Evolutionary conservation across 1,139 yeast species (phyloP), one percentile per base, ranked within the genome.

Genomic region (Trichomonascaceae sp.): DNA sequence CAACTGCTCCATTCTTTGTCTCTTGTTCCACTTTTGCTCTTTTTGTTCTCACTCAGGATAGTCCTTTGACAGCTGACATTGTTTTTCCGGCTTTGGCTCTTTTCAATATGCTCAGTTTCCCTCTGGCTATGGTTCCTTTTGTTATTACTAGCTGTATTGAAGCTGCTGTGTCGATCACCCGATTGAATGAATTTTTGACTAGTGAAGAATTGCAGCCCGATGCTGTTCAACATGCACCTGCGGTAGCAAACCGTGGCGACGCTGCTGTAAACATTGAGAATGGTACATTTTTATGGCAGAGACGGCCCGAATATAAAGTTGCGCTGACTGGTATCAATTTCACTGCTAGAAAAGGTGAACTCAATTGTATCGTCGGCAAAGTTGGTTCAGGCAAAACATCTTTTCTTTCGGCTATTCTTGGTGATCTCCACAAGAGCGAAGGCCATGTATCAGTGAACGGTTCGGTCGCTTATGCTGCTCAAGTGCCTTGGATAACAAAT

Each of bases 341-440:
- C 60, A 69, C 67, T 30, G 89, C 95, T 9, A 80, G 74, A 59
- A 90, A 89, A 68, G 97, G 96, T 55, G 84, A 87, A 58, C 77
- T 93, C 55, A 81, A 83, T 55, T 93, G 98, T 75, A 79, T 93
- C 62, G 93, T 93, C 52, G 98, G 99, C 53, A 84, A 82, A 61
- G 98, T 93, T 55, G 99, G 98, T 38, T 76, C 87, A 47, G 99
- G 99, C 59, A 93, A 93, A 68, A 86, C 96, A 13, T 88, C 96
- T 0, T 71, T 93, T 49, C 76, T 93, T 61, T 95, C 88, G 69
- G 83, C 95, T 19, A 74, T 90, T 44, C 74, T 93, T 46, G 99
- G 98, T 61, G 96, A 91, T 64, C 76, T 91, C 59, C 84, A 87
- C 70, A 86, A 87, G 69, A 77, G 85, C 30, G 81, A 81, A 53